phyloP scores from a whole-genome alignment of 129 eudicot genomes.

The Sambucus nigra region DNA sequence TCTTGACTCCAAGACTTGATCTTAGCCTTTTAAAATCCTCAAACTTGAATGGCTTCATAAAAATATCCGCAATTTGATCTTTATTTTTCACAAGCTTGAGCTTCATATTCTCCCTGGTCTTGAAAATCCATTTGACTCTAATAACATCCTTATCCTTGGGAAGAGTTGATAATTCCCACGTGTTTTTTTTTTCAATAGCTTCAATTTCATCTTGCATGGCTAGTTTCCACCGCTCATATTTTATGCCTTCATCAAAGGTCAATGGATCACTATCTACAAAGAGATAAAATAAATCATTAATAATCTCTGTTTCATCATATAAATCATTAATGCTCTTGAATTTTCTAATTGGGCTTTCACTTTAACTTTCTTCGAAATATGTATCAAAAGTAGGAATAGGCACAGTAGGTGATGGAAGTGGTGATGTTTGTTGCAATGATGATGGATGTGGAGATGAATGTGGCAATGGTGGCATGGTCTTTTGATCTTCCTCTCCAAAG shows the following conservation, averaged over 20 bases:
- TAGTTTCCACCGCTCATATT: not conserved
- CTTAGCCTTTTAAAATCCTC: too few relatives aligned
- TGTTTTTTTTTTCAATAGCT: slow-evolving; percentile 1
- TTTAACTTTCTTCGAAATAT: not conserved
- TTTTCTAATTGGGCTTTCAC: not conserved
- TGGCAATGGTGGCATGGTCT: not conserved
- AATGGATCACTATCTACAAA: not conserved
- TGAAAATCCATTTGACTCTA: too few relatives aligned
- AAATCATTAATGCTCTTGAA: not conserved
- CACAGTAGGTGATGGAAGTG: not conserved
- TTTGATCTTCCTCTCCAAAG: not conserved
- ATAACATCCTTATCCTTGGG: too few relatives aligned
- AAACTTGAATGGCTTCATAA: too few relatives aligned
- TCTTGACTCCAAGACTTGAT: too few relatives aligned
- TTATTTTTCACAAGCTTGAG: too few relatives aligned
- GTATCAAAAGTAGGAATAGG: not conserved
- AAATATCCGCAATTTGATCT: too few relatives aligned
- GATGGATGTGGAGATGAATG: not conserved
- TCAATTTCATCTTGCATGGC: not conserved
- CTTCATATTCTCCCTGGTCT: too few relatives aligned
- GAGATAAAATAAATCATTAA: too few relatives aligned
- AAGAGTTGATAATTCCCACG: not conserved
- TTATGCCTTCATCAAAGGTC: not conserved
- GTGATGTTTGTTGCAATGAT: not conserved
- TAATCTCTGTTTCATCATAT: not conserved